These are phyloP conservation scores for Rhododendron ovatum DNA, from an alignment of 148 eudicot species.

Conservation along the genomic window DNA sequence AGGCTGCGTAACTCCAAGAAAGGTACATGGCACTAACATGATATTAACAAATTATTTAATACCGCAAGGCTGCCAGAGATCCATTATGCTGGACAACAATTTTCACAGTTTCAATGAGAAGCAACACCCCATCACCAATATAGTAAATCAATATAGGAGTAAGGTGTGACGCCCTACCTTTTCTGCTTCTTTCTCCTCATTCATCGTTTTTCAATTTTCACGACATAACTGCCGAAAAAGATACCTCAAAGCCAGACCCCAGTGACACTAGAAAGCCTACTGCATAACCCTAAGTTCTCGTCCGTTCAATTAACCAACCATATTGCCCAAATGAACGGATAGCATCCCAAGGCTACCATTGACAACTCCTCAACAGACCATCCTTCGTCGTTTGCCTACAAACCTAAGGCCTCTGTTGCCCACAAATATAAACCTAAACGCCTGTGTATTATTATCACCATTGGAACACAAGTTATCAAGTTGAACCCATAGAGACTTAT, in stretches of 20 bases:
- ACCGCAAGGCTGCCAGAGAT: not conserved
- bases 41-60: not conserved
- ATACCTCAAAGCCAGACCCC: not conserved
- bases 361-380: not conserved
- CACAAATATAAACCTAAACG: not conserved
- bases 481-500: not conserved
- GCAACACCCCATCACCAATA: not conserved
- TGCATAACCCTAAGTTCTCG: not conserved
- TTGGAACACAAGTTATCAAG: not conserved
- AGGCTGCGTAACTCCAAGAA: not conserved
- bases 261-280: not conserved
- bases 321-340: not conserved
- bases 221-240: not conserved
- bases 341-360: not conserved
- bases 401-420: not conserved
- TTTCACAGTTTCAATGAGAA: not conserved
- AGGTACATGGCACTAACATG: not conserved
- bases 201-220: not conserved
- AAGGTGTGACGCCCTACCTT: not conserved
- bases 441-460: not conserved
- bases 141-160: too few species aligned
- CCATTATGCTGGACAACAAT: not conserved
- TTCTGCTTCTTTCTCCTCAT: not conserved
- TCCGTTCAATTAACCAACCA: not conserved
- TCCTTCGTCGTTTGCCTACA: not conserved